These are phyloP conservation scores for Backusella parvicylindrica DNA, from an alignment of 192 early-diverging fungal genomes.

Conservation along the genomic window DNA sequence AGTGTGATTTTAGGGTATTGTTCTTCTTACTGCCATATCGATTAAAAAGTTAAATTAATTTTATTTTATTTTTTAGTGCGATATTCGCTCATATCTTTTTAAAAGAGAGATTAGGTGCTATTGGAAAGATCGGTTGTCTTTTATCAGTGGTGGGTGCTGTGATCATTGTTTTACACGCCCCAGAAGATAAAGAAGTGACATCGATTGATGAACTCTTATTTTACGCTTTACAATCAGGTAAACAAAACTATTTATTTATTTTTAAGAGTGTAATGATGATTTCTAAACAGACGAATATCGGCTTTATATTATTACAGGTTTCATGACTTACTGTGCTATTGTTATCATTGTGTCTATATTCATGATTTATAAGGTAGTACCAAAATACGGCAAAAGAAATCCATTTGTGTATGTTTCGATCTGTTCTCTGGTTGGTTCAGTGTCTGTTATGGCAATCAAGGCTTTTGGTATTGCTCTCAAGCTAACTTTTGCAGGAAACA, in stretches of 20 bases:
- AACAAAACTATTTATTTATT: not conserved
- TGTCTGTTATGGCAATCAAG: constrained; percentile 90
- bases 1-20: constrained; percentile 82
- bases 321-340: constrained; percentile 73
- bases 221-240: constrained; percentile 76
- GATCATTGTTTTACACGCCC: constrained; percentile 83
- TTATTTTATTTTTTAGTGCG: constrained; percentile 46
- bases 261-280: not conserved
- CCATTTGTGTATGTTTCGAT: constrained; percentile 92
- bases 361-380: constrained; percentile 82
- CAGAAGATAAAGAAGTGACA: constrained; percentile 76
- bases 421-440: constrained; percentile 94
- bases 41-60: not conserved
- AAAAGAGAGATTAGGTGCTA: constrained; percentile 75
- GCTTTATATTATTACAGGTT: constrained; percentile 60
- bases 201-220: constrained; percentile 82
- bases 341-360: constrained; percentile 61
- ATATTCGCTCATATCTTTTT: constrained; percentile 86
- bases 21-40: not conserved
- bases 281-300: not conserved
- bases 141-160: constrained; percentile 87
- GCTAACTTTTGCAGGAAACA: constrained; percentile 89
- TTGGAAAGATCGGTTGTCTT: constrained; percentile 88
- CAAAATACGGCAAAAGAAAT: constrained; percentile 71
- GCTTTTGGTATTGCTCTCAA: constrained; percentile 91